Evolutionary conservation across 768 basidiomycete genomes (phyloP).

Genomic region (Xerocomellus intermedius): DNA sequence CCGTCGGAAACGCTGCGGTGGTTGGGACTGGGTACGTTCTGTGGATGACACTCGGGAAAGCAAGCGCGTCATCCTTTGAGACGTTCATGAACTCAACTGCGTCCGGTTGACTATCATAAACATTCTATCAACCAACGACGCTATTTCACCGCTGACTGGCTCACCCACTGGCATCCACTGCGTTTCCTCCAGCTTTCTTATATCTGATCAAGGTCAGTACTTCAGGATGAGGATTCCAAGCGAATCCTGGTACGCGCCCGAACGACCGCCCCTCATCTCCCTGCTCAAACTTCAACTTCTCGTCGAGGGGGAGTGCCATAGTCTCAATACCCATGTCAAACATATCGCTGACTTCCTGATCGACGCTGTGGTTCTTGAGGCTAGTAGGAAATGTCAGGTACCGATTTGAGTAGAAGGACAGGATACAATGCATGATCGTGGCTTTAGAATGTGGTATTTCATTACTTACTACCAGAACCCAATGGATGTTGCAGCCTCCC

Average conservation of each 20-base stretch:
- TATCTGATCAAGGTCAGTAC: constrained; percentile 37
- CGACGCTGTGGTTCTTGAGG: constrained; percentile 44
- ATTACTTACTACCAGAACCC: constrained; percentile 55
- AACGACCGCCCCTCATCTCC: constrained; percentile 42
- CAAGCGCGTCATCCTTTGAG: constrained; percentile 65
- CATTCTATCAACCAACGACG: background rate
- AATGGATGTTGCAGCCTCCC: constrained; percentile 46
- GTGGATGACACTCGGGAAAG: constrained; percentile 52
- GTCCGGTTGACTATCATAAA: constrained; percentile 35
- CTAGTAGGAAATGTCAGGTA: constrained; percentile 18
- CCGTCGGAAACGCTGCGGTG: constrained; percentile 46
- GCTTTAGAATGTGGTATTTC: background rate
- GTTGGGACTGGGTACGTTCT: constrained; percentile 58
- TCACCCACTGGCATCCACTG: constrained; percentile 56
- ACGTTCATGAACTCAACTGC: constrained; percentile 64
- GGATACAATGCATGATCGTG: background rate
- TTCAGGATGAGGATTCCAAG: background rate
- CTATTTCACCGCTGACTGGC: background rate
- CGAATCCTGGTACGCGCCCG: constrained; percentile 24
- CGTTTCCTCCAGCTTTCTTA: constrained; percentile 62
- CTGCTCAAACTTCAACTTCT: constrained; percentile 44
- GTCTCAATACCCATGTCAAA: constrained; percentile 43
- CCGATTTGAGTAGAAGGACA: background rate
- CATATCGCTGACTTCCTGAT: constrained; percentile 36
- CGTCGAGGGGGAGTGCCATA: constrained; percentile 40